These are phyloP conservation scores for Coprinellus aureogranulatus DNA, from an alignment of 768 basidiomycete species.

Conservation along the genomic window DNA sequence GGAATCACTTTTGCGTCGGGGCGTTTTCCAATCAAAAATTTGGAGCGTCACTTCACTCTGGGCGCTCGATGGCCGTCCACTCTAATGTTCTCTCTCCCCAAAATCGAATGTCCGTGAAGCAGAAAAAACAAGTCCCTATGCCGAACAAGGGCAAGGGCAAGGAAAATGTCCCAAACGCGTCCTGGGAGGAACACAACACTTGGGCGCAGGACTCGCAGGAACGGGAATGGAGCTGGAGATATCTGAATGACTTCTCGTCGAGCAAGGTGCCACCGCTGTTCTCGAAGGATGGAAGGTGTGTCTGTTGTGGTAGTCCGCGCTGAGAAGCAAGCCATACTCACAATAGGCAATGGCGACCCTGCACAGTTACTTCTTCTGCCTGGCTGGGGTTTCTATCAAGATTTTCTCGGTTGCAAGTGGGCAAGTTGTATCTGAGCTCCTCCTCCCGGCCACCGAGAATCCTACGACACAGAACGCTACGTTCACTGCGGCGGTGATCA, in stretches of 20 bases:
- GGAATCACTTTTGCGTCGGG: conserved; percentile 34
- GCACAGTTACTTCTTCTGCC: conserved; percentile 90
- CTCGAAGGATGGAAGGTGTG: conserved; percentile 83
- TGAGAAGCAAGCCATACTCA: too few species aligned
- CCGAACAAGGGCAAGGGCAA: conserved; percentile 52
- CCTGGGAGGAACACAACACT: conserved; percentile 13
- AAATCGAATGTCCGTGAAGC: conserved; percentile 11
- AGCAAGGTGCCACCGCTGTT: conserved; percentile 73
- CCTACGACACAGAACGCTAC: conserved; percentile 40
- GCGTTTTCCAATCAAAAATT: conserved; percentile 27
- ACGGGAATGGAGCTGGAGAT: conserved; percentile 63
- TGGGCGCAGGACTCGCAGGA: conserved; percentile 23
- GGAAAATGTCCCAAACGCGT: conserved; percentile 27
- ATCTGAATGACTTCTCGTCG: conserved; percentile 65
- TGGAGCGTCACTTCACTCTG: conserved; percentile 5
- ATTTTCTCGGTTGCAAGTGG: conserved; percentile 81
- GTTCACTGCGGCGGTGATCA: conserved; percentile 74
- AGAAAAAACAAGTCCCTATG: conserved; percentile 16
- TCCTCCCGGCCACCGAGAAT: conserved; percentile 40
- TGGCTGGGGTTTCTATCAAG: conserved; percentile 77
- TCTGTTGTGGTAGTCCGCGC: too few species aligned
- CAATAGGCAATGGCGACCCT: too few species aligned
- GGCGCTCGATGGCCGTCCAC: conserved; percentile 14
- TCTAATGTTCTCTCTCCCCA: conserved; percentile 7
- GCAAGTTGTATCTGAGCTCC: conserved; percentile 80